Base-by-base conservation (phyloP, 352 stramenopile species). In the Globisporangium rhizosaccharum region DNA sequence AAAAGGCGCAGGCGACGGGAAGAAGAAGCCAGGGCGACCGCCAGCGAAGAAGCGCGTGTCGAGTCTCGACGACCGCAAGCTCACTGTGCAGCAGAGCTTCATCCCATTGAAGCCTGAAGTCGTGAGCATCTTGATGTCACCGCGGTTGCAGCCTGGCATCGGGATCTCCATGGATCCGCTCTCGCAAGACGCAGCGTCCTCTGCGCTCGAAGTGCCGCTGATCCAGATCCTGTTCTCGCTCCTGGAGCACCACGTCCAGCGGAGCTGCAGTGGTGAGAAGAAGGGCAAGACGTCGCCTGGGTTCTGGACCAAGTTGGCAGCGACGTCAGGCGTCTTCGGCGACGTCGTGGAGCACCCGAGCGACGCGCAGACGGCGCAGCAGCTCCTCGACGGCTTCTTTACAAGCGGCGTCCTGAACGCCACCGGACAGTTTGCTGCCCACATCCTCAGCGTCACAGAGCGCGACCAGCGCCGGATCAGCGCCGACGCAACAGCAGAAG, bases 81-180 rank as follows among this genome's bases (percentile, higher is more conserved):
- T 57, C 18, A 36, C 67, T 2, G 57, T 79, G 18, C 54, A 30
- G 17, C 55, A 68, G 20, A 78, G 63, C 30, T 80, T 80, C 39
- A 20, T 70, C 18, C 63, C 66, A 2, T 42, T 82, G 39, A 50
- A 62, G 46, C 51, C 68, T 12, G 63, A 78, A 23, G 66, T 72
- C 12, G 28, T 80, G 30, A 70, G 65, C 41, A 75, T 82, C 18
- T 39, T 82, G n/a, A 56, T 55, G 5, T 72, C 64, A 9, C 57
- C 66, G 17, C 53, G 54, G 25, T 33, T 68, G 41, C 53, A 66
- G 23, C 44, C 45, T 37, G 6, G 48, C 12, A 23, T 20, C 7
- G 41, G 30, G 9, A 23, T 56, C 12, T 30, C 45, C 7, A 59
- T 59, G 36, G 36, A 56, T 37, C 46, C 53, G 45, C 26, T 59